phyloP scores from a whole-genome alignment of 495 filamentous ascomycete genomes.

The Articulospora tetracladia region DNA sequence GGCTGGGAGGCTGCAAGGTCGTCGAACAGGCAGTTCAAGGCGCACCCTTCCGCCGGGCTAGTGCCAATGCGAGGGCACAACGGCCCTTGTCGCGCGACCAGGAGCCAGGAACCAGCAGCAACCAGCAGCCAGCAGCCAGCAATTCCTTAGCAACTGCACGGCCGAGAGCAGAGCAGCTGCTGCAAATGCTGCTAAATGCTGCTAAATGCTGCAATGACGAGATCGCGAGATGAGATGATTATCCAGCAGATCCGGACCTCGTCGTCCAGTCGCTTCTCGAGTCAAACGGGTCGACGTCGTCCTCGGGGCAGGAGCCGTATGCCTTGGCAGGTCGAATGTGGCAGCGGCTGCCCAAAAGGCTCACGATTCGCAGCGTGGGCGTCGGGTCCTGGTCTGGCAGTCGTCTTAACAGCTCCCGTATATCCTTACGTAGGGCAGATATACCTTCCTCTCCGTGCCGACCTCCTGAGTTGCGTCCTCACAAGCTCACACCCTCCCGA shows the following conservation, averaged over 20 bases:
- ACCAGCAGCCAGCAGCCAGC: too few relatives aligned
- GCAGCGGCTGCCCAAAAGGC: background rate
- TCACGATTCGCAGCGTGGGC: background rate
- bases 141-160: too few relatives aligned
- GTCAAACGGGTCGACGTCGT: background rate
- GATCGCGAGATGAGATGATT: too few relatives aligned
- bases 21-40: background rate
- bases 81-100: background rate
- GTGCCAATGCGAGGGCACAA: background rate
- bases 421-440: background rate
- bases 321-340: background rate
- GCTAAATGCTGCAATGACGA: too few relatives aligned
- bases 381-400: too few relatives aligned
- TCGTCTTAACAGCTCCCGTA: background rate
- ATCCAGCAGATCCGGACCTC: too few relatives aligned
- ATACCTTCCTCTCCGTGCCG: background rate
- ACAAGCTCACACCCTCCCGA: too few relatives aligned
- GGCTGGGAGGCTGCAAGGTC: background rate
- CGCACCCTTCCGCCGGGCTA: slow-evolving; percentile 5
- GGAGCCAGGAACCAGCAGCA: background rate
- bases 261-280: background rate
- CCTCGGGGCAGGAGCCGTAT: too few relatives aligned
- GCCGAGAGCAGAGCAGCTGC: too few relatives aligned
- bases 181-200: too few relatives aligned
- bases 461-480: background rate